Evolutionary conservation across 1,284 basidiomycete genomes (phyloP), one percentile per base, ranked within the genome.

Genomic region (Laetiporus sulphureus): DNA sequence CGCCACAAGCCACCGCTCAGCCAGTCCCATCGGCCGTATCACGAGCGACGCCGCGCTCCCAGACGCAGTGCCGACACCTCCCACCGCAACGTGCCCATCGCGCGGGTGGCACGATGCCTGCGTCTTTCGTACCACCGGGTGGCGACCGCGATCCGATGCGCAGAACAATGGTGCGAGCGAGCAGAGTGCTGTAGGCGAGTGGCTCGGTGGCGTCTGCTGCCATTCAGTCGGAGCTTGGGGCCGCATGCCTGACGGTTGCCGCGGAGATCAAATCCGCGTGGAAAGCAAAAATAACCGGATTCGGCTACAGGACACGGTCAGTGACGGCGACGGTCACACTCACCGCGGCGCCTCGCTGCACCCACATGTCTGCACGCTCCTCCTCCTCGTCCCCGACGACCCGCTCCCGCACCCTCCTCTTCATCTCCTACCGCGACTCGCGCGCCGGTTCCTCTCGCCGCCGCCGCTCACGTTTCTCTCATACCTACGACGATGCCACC

Each of bases 361-460:
- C 36, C 43, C 48, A 53, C 36, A 61, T 61, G 57, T 53, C 60
- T 47, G 55, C 60, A 40, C 55, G 58, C 32, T 62, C 67, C 30
- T 57, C 57, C 31, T 58, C 57, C 24, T 50, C 46, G 38, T 38
- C 55, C 38, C 71, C 69, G 20, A 75, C 77, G 25, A 93, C 87
- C 15, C 84, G 95, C 52, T 94, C 90, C 1, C 69, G 95, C 37
- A 98, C 95, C 3, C 79, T 93, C 38, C 80, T 97, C 58, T 99
- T 96, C 65, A 83, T 97, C 45, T 97, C 93, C 8, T 92, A 92
- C 63, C 78, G 95, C 49, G 91, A 97, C 66, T 92, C 91, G 3
- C 75, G 73, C 33, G 66, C 78, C 15, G 67, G 70, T 22, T 64
- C 75, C 0, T 71, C 77, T 3, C 71, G 71, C 31, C 67, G 68